Evolutionary conservation across 129 eudicot genomes (phyloP).

Genomic region (Chrysanthemum seticuspe): DNA sequence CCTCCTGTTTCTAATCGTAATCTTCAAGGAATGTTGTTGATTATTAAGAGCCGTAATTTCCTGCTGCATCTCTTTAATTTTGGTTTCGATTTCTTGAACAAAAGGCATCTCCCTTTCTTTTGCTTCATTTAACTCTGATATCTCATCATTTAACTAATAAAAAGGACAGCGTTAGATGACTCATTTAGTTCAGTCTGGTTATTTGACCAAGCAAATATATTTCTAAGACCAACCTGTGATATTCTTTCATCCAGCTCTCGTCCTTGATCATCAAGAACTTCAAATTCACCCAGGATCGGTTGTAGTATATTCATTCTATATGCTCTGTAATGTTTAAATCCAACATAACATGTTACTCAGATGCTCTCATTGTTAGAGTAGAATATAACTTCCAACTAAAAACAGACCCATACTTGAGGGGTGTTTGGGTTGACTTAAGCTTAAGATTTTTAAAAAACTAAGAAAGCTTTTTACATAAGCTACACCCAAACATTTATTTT

Average conservation of each 20-base stretch:
- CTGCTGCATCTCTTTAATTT: slow-evolving; percentile 67
- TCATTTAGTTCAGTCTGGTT: neutral
- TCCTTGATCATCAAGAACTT: slow-evolving; percentile 47
- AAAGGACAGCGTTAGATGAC: neutral
- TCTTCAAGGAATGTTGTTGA: slow-evolving; percentile 64
- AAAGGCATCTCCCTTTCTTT: slow-evolving; percentile 75
- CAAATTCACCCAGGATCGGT: slow-evolving; percentile 52
- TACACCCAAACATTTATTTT: no score
- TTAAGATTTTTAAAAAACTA: no score
- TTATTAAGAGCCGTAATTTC: slow-evolving; percentile 58
- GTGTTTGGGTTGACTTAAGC: no score
- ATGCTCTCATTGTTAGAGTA: slow-evolving; percentile 3
- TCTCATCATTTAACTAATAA: slow-evolving; percentile 57
- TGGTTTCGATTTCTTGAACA: slow-evolving; percentile 62
- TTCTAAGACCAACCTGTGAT: slow-evolving; percentile 44
- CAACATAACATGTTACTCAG: neutral
- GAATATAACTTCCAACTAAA: neutral
- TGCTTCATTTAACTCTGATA: slow-evolving; percentile 53
- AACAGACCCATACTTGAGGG: neutral
- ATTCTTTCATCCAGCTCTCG: slow-evolving; percentile 46
- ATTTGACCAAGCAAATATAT: slow-evolving; percentile 5
- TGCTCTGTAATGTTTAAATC: slow-evolving; percentile 36
- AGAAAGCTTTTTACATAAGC: no score
- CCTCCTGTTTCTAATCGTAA: slow-evolving; percentile 53
- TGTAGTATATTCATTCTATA: slow-evolving; percentile 42